Evolutionary conservation across 2,329 filamentous ascomycete genomes (phyloP).

Genomic region (Fusarium keratoplasticum): DNA sequence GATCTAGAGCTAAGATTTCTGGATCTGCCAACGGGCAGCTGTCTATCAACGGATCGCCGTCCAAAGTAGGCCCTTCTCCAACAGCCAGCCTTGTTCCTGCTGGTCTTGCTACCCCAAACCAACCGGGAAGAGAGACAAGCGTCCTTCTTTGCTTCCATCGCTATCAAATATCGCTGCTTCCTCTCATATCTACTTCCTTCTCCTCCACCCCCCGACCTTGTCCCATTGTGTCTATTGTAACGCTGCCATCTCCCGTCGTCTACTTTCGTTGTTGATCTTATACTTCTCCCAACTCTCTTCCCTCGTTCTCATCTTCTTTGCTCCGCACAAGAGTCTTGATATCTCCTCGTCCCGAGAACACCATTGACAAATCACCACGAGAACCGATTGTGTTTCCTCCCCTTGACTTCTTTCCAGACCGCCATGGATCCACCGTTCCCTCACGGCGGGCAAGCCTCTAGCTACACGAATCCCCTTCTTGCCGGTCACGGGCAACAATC

Average conservation of each 20-base stretch:
- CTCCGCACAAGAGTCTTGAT: constrained; percentile 32
- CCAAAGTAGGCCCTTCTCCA: constrained; percentile 34
- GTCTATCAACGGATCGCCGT: constrained; percentile 39
- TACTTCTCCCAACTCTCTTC: constrained; percentile 20
- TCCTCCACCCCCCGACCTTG: constrained; percentile 29
- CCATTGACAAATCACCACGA: constrained; percentile 37
- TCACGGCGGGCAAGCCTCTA: constrained; percentile 44
- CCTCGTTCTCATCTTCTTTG: constrained; percentile 31
- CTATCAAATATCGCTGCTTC: constrained; percentile 41
- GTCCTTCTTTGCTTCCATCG: constrained; percentile 29
- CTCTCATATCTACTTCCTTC: constrained; percentile 17
- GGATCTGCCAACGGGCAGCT: constrained; percentile 35
- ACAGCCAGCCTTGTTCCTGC: constrained; percentile 30
- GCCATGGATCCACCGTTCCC: constrained; percentile 47
- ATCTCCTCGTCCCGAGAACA: constrained; percentile 29
- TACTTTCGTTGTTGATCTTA: constrained; percentile 25
- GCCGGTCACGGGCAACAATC: constrained; percentile 45
- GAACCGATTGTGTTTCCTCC: constrained; percentile 36
- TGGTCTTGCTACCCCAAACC: constrained; percentile 35
- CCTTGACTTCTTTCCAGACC: constrained; percentile 25
- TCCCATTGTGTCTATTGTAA: constrained; percentile 46
- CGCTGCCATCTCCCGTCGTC: constrained; percentile 32
- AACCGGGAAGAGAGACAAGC: constrained; percentile 39
- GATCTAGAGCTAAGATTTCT: constrained; percentile 33
- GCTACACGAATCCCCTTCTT: constrained; percentile 48